These are phyloP conservation scores for Cymbopogon citratus DNA, from an alignment of 176 grass and related monocot genomes.

Conservation along the genomic window DNA sequence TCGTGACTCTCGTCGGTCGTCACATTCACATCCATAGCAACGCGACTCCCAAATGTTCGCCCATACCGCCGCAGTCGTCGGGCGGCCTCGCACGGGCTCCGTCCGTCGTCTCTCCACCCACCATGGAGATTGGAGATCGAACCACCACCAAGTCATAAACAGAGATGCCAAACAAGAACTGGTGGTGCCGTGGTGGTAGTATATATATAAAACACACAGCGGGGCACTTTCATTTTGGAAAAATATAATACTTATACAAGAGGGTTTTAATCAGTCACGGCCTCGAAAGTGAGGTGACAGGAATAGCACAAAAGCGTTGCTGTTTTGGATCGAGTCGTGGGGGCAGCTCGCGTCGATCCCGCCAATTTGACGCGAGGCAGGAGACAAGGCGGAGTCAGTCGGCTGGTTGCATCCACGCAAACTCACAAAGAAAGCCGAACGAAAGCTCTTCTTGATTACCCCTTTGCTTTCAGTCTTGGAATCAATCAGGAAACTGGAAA, in stretches of 20 bases:
- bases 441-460: not conserved
- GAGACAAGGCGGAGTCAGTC: not conserved
- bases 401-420: not conserved
- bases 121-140: not conserved
- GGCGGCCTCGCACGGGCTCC: not conserved
- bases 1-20: not conserved
- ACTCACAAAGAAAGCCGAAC: not conserved
- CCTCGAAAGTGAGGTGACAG: not conserved
- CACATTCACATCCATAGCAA: not conserved
- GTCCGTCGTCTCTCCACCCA: not conserved
- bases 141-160: not conserved
- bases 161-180: not conserved
- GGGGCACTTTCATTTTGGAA: not conserved
- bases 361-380: slow-evolving; percentile 1
- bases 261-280: not conserved
- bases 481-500: not conserved
- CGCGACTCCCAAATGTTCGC: not conserved
- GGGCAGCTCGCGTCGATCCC: not conserved
- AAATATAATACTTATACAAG: not conserved
- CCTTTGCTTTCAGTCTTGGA: not conserved
- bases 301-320: not conserved
- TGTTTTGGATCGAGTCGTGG: not conserved
- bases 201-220: not conserved
- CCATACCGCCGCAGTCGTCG: not conserved
- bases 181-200: too few relatives aligned